Conservation (phyloP, 768 basidiomycete genomes). For the Strobilomyces echinocephalus region DNA sequence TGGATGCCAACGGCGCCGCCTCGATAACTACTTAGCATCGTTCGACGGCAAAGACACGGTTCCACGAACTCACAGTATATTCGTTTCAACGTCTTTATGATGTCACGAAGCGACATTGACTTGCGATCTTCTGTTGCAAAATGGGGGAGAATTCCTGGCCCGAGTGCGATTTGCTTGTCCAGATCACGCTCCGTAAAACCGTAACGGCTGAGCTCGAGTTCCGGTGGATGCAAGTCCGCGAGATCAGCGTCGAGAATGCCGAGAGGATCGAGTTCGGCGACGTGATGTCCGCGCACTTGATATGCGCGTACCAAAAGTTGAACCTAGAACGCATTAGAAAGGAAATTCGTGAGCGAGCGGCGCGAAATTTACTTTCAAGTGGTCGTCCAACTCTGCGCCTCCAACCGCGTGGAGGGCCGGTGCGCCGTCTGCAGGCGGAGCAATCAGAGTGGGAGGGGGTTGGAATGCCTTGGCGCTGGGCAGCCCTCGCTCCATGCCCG, state of each 20-base stretch:
- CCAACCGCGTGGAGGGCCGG: slow-evolving; percentile 65
- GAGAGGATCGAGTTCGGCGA: slow-evolving; percentile 93
- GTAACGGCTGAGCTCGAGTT: slow-evolving; percentile 90
- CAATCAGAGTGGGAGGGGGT: slow-evolving; percentile 71
- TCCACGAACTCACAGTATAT: slow-evolving; percentile 77
- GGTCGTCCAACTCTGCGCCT: slow-evolving; percentile 82
- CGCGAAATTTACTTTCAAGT: slow-evolving; percentile 69
- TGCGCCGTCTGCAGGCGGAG: slow-evolving; percentile 72
- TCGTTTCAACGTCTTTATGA: slow-evolving; percentile 83
- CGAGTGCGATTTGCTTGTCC: slow-evolving; percentile 90
- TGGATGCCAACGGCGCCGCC: slow-evolving; percentile 87
- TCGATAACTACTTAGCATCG: slow-evolving; percentile 27
- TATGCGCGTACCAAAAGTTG: slow-evolving; percentile 98
- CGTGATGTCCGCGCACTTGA: slow-evolving; percentile 97
- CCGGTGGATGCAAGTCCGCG: slow-evolving; percentile 70
- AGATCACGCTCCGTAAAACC: slow-evolving; percentile 94
- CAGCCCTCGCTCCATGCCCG: slow-evolving; percentile 86
- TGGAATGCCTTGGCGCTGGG: slow-evolving; percentile 77
- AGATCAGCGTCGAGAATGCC: slow-evolving; percentile 91
- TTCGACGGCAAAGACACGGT: not conserved
- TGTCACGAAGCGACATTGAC: slow-evolving; percentile 86
- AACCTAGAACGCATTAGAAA: slow-evolving; percentile 47
- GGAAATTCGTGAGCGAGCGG: not conserved
- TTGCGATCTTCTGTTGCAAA: slow-evolving; percentile 84
- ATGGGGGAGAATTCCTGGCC: slow-evolving; percentile 93